Conservation (phyloP, 2,329 filamentous ascomycete genomes). For the Aspergillus carbonarius region DNA sequence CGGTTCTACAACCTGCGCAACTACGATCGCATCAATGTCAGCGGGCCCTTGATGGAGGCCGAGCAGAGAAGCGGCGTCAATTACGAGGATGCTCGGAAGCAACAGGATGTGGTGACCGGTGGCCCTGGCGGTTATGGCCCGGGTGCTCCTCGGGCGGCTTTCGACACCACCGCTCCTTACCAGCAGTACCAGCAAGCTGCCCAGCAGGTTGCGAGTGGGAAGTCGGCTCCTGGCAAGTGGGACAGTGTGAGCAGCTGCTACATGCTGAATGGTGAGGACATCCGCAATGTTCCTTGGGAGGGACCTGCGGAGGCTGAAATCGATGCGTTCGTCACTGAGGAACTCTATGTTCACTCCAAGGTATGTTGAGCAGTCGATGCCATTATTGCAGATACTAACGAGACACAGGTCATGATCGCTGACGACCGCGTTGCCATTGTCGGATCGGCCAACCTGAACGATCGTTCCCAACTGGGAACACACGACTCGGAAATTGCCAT, state of each 20-base stretch:
- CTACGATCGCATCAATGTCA: conserved; percentile 80
- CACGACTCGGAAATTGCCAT: conserved; percentile 91
- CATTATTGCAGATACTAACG: conserved; percentile 15
- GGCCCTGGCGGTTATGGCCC: conserved; percentile 46
- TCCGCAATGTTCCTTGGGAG: conserved; percentile 63
- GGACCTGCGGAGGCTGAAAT: conserved; percentile 56
- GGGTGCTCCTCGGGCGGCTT: conserved; percentile 31
- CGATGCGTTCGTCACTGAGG: conserved; percentile 62
- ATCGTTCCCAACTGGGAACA: conserved; percentile 80
- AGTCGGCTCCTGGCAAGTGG: conserved; percentile 57
- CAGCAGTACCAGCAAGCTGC: conserved; percentile 72
- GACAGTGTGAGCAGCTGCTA: conserved; percentile 78
- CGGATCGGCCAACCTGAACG: conserved; percentile 87
- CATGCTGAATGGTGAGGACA: conserved; percentile 73
- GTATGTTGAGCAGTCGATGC: conserved; percentile 30
- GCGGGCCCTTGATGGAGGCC: conserved; percentile 34
- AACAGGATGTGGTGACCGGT: conserved; percentile 48
- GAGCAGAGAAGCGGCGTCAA: conserved; percentile 45
- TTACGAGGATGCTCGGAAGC: conserved; percentile 46
- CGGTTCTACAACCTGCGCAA: conserved; percentile 93
- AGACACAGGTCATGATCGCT: conserved; percentile 63
- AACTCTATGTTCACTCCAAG: conserved; percentile 61
- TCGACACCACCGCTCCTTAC: conserved; percentile 51
- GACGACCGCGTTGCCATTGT: conserved; percentile 85
- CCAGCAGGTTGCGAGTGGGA: conserved; percentile 50